phyloP scores from a whole-genome alignment of 2,329 filamentous ascomycete species.

The Ascochyta fabae region DNA sequence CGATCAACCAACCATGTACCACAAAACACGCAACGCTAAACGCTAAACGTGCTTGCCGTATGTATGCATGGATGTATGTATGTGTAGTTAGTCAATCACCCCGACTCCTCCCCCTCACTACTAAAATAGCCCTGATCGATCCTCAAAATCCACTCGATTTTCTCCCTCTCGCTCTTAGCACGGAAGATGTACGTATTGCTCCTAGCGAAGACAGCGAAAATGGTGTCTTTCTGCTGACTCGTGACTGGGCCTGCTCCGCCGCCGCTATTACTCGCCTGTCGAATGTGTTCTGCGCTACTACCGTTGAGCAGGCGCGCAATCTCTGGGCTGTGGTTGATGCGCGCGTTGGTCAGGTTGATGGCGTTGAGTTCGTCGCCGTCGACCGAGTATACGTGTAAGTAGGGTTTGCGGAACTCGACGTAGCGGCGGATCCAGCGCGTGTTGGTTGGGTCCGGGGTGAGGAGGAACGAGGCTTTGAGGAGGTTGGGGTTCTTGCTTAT shows the following conservation, averaged over 20 bases:
- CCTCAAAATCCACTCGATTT: constrained; percentile 95
- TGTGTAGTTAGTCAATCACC: background rate
- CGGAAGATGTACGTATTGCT: constrained; percentile 97
- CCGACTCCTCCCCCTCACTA: constrained; percentile 29
- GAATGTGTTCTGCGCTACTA: constrained; percentile 46
- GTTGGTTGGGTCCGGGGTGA: constrained; percentile 81
- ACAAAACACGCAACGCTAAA: background rate
- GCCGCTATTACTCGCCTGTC: background rate
- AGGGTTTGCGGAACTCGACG: constrained; percentile 88
- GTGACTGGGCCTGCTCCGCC: background rate
- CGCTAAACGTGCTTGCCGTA: background rate
- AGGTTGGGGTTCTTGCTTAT: constrained; percentile 76
- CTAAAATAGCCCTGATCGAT: constrained; percentile 81
- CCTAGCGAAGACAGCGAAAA: constrained; percentile 93
- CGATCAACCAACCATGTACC: background rate
- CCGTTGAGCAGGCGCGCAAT: constrained; percentile 75
- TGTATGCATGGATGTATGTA: no score
- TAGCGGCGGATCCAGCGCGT: constrained; percentile 91
- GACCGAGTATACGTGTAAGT: constrained; percentile 86
- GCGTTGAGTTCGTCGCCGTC: constrained; percentile 91
- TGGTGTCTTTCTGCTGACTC: constrained; percentile 59
- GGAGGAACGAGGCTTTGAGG: constrained; percentile 85
- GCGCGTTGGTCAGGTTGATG: constrained; percentile 84
- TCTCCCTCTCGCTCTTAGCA: constrained; percentile 85
- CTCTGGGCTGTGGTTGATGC: constrained; percentile 91